Evolutionary conservation across 2,329 filamentous ascomycete species (phyloP).

Genomic region (Dothistroma septosporum): DNA sequence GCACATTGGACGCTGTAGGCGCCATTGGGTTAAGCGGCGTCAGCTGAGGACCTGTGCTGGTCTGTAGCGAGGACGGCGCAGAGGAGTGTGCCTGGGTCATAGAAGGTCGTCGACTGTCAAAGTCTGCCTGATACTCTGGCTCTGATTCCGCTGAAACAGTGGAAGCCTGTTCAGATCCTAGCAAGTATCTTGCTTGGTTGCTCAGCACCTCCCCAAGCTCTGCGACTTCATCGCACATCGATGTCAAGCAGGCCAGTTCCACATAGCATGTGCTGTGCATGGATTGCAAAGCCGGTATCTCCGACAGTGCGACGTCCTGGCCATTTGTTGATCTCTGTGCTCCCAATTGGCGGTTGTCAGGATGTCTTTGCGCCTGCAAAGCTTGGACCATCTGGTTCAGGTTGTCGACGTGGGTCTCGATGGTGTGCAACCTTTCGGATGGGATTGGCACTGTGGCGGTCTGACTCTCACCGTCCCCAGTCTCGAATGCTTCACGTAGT

Average conservation of each 20-base stretch:
- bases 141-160: background rate
- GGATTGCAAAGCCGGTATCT: background rate
- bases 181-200: constrained; percentile 2
- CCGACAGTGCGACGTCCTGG: no score
- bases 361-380: background rate
- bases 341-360: background rate
- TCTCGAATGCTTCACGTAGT: constrained; percentile 8
- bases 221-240: constrained; percentile 10
- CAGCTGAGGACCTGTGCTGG: background rate
- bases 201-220: constrained; percentile 9
- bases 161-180: background rate
- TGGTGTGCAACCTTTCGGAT: constrained; percentile 7
- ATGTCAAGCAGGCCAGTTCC: constrained; percentile 6
- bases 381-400: constrained; percentile 10
- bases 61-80: background rate
- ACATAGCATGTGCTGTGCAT: background rate
- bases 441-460: constrained; percentile 5
- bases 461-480: background rate
- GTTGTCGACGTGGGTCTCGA: constrained; percentile 12
- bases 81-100: background rate
- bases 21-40: background rate
- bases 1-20: background rate
- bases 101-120: background rate
- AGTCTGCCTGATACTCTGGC: background rate
- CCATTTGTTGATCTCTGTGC: background rate